These are phyloP conservation scores for Solanum sitiens DNA, from an alignment of 257 asterid genomes.

Conservation along the genomic window DNA sequence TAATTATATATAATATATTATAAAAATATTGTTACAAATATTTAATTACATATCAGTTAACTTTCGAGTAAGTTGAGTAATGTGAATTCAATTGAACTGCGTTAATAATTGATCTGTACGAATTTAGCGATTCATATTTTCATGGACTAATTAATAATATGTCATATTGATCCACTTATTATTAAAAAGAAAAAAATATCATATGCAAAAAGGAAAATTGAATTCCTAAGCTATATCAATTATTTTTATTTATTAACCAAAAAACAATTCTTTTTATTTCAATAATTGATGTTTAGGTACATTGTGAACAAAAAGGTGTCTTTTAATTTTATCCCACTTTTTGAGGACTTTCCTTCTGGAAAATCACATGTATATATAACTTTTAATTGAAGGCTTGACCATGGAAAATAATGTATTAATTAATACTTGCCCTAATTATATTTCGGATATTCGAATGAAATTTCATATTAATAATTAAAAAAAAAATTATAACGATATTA, in stretches of 20 bases:
- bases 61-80: not conserved
- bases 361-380: not conserved
- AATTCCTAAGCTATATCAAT: not conserved
- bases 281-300: not conserved
- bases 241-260: not conserved
- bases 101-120: no score
- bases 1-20: no score
- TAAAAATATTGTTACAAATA: no score
- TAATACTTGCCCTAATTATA: not conserved
- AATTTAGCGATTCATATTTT: no score
- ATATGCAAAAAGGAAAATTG: not conserved
- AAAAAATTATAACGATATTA: not conserved
- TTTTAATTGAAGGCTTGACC: not conserved
- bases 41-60: no score
- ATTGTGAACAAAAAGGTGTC: not conserved
- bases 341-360: not conserved
- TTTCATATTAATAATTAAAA: not conserved
- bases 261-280: not conserved
- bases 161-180: no score
- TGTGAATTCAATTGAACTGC: no score
- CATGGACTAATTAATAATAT: not conserved
- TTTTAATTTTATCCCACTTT: not conserved
- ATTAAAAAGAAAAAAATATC: not conserved
- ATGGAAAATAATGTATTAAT: not conserved
- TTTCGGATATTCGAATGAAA: rapidly evolving